Percentiles rank a stretch among this genome's conserved stretches.
Conservation (phyloP, 352 stramenopile genomes). For the Phytopythium kandeliae region DNA sequence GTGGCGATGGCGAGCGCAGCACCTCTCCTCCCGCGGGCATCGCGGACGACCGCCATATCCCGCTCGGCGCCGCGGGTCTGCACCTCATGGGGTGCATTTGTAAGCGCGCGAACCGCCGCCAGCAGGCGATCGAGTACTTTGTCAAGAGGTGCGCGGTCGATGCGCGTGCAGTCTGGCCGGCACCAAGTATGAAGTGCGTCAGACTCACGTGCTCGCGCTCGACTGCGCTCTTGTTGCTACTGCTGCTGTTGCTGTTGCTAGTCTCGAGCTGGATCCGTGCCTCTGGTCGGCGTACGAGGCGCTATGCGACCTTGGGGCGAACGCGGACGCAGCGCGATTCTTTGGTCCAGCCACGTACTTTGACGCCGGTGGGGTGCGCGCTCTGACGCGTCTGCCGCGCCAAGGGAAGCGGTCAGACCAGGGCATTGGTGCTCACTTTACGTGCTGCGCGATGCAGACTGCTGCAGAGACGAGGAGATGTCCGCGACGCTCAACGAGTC, state of each 20-base stretch:
- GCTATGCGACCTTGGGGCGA: slow-evolving; percentile 89
- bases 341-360: slow-evolving; percentile 52
- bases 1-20: slow-evolving; percentile 20
- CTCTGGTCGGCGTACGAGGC: slow-evolving; percentile 92
- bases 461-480: slow-evolving; percentile 9
- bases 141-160: slow-evolving; percentile 45
- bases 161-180: background rate
- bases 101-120: slow-evolving; percentile 76
- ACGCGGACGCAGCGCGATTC: slow-evolving; percentile 56
- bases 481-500: background rate
- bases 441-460: slow-evolving; percentile 1
- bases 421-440: background rate
- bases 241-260: too few relatives aligned
- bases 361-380: slow-evolving; percentile 10
- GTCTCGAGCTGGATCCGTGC: slow-evolving; percentile 87
- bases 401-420: too few relatives aligned
- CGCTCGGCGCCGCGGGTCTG: slow-evolving; percentile 88
- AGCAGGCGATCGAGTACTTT: slow-evolving; percentile 91
- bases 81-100: slow-evolving; percentile 92
- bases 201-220: too few relatives aligned
- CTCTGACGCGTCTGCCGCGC: background rate
- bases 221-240: too few relatives aligned
- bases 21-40: slow-evolving; percentile 12
- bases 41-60: slow-evolving; percentile 37
- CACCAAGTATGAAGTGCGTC: too few relatives aligned